Percentiles rank a stretch among this genome's conserved stretches.
These are phyloP conservation scores for Crithidia brevicula DNA, from an alignment of 208 protist genomes.

Conservation along the genomic window DNA sequence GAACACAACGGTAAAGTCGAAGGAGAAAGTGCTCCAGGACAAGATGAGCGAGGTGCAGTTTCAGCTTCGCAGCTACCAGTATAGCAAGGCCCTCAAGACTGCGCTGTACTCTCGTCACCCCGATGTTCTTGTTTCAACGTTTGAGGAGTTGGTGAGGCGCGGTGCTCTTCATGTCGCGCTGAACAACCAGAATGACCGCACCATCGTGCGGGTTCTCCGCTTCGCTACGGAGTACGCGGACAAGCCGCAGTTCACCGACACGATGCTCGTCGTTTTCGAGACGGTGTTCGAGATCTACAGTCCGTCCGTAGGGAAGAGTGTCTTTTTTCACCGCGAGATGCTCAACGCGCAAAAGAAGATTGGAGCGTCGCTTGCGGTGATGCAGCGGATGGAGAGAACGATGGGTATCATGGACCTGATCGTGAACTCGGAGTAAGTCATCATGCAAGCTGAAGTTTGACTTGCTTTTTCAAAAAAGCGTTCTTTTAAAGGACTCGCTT, in stretches of 20 bases:
- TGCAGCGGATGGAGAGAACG: constrained; percentile 69
- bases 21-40: constrained; percentile 41
- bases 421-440: constrained; percentile 58
- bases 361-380: constrained; percentile 51
- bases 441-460: no score
- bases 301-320: constrained; percentile 52
- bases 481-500: no score
- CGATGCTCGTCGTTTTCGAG: constrained; percentile 79
- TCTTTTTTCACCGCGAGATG: constrained; percentile 83
- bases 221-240: constrained; percentile 78
- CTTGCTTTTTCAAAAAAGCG: no score
- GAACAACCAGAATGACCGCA: constrained; percentile 85
- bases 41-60: constrained; percentile 71
- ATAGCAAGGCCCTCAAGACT: constrained; percentile 75
- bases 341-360: constrained; percentile 71
- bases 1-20: constrained; percentile 31
- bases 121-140: constrained; percentile 80
- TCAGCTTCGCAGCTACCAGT: constrained; percentile 71
- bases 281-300: constrained; percentile 86
- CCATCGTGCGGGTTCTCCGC: constrained; percentile 74
- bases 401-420: constrained; percentile 87
- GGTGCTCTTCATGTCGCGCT: constrained; percentile 80
- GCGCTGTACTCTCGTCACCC: constrained; percentile 76
- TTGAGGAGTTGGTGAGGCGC: constrained; percentile 86
- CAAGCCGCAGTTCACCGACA: constrained; percentile 75